These are phyloP conservation scores for Elymus sibiricus DNA, from an alignment of 176 grass and related monocot species.

Conservation along the genomic window DNA sequence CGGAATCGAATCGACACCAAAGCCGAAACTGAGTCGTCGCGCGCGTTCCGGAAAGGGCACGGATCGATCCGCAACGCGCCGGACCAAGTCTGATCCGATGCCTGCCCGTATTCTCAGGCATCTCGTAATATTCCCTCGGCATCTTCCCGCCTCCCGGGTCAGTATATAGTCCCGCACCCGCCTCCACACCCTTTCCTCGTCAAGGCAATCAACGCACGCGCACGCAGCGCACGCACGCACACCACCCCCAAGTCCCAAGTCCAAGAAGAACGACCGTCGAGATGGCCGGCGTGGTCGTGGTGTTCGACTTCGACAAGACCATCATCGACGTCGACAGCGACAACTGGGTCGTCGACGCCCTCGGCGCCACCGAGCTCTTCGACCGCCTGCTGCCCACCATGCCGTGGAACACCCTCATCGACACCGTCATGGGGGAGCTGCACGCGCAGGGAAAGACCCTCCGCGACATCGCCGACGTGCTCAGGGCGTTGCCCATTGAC, in stretches of 20 bases:
- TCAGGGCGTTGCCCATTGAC: slow-evolving; percentile 44
- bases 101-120: slow-evolving; percentile 10
- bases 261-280: neutral
- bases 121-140: slow-evolving; percentile 60
- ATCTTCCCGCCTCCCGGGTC: slow-evolving; percentile 35
- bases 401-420: slow-evolving; percentile 89
- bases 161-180: slow-evolving; percentile 25
- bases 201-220: neutral
- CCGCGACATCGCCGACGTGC: slow-evolving; percentile 43
- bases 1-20: neutral
- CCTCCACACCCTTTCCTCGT: neutral
- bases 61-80: neutral
- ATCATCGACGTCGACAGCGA: slow-evolving; percentile 96
- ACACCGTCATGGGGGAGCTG: slow-evolving; percentile 66
- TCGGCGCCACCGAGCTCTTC: slow-evolving; percentile 62
- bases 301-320: slow-evolving; percentile 97
- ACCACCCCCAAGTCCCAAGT: neutral
- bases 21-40: neutral
- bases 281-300: slow-evolving; percentile 49
- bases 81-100: neutral
- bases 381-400: slow-evolving; percentile 84
- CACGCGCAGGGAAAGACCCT: slow-evolving; percentile 42
- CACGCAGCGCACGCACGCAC: neutral
- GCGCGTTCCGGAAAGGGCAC: neutral
- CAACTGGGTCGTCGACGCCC: slow-evolving; percentile 66